phyloP scores from a whole-genome alignment of 257 asterid species.

The Gentiana dahurica region DNA sequence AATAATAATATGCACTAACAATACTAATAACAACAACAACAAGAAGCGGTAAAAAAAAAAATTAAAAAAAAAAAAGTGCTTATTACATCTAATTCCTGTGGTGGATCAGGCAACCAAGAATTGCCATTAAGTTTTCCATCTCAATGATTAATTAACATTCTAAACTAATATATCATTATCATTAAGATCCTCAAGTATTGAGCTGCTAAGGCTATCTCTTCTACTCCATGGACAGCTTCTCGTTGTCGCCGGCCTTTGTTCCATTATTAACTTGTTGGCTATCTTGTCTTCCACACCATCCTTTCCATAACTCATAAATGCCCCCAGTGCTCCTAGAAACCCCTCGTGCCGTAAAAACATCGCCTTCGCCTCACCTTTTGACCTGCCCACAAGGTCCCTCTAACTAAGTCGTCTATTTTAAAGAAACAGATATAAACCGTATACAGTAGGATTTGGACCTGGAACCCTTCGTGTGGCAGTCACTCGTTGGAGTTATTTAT shows the following conservation, averaged over 20 bases:
- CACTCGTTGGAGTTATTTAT: not conserved
- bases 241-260: conserved; percentile 38
- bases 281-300: conserved; percentile 25
- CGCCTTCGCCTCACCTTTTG: conserved; percentile 87
- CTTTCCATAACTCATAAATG: conserved; percentile 45
- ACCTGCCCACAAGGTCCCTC: conserved; percentile 35
- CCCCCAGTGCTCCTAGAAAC: conserved; percentile 82
- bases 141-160: conserved; percentile 11
- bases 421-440: not conserved
- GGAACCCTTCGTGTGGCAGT: too few species aligned
- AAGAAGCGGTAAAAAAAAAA: too few species aligned
- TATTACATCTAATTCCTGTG: too few species aligned
- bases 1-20: too few species aligned
- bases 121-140: not conserved
- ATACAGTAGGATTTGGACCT: not conserved
- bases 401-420: not conserved
- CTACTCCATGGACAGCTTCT: conserved; percentile 12
- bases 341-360: conserved; percentile 81
- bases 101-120: not conserved
- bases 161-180: conserved; percentile 16
- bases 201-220: conserved; percentile 21
- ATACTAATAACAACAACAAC: too few species aligned
- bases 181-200: conserved; percentile 22
- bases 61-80: too few species aligned
- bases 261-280: conserved; percentile 16